A percentile compares a stretch with the other conserved stretches of the same genome.
Evolutionary conservation across 345 rosid genomes (phyloP).

Genomic region (Melaleuca alternifolia): DNA sequence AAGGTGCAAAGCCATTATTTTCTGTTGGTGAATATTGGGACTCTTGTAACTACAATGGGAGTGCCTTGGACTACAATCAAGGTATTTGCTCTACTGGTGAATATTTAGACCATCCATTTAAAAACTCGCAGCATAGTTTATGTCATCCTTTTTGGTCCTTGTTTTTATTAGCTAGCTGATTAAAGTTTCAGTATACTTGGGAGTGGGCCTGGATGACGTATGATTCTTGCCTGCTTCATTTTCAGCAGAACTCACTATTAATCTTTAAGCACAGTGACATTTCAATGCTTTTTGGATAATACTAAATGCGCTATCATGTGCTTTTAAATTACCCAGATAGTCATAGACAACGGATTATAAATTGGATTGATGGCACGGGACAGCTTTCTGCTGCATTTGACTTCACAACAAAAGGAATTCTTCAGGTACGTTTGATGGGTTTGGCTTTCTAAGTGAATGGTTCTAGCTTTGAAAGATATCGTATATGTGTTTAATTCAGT

Average conservation of each 20-base stretch:
- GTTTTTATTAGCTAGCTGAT: not conserved
- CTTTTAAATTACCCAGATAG: slow-evolving; percentile 33
- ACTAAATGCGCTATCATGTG: not conserved
- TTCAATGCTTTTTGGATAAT: not conserved
- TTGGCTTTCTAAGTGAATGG: not conserved
- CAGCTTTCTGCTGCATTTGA: slow-evolving; percentile 82
- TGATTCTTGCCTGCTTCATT: not conserved
- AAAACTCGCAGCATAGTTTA: not conserved
- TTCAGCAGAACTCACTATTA: not conserved
- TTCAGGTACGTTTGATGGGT: slow-evolving; percentile 41
- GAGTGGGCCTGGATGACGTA: not conserved
- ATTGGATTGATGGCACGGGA: slow-evolving; percentile 75
- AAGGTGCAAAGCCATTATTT: slow-evolving; percentile 72
- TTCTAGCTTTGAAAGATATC: not conserved
- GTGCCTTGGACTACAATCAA: slow-evolving; percentile 68
- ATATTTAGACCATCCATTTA: not conserved
- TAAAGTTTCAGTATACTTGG: not conserved
- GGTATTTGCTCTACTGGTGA: slow-evolving; percentile 24
- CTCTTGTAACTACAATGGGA: slow-evolving; percentile 64
- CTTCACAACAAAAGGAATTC: slow-evolving; percentile 87
- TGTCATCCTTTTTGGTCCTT: not conserved
- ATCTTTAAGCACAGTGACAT: not conserved
- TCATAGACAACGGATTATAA: slow-evolving; percentile 73
- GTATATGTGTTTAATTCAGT: not conserved
- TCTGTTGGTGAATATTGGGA: slow-evolving; percentile 95